Percentiles rank a stretch among this genome's conserved stretches.
phyloP scores from a whole-genome alignment of 306 rosid genomes.

The Dryas octopetala region DNA sequence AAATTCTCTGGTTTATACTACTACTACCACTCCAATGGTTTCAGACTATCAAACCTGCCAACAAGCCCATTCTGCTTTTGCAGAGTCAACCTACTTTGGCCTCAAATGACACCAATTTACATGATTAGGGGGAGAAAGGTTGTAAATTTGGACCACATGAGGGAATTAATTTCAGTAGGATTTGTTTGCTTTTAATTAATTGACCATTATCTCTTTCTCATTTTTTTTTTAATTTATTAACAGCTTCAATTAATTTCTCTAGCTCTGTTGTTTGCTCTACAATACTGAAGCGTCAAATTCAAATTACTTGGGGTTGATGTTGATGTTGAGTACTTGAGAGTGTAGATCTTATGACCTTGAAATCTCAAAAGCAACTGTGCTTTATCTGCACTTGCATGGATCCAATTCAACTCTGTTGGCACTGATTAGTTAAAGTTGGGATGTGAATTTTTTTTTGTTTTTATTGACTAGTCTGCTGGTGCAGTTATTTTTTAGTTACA shows the following conservation, averaged over 20 bases:
- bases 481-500: conserved; percentile 9
- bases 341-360: conserved; percentile 13
- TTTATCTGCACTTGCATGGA: conserved; percentile 21
- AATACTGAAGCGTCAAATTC: not conserved
- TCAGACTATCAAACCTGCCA: conserved; percentile 57
- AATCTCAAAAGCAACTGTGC: conserved; percentile 19
- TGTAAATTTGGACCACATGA: conserved; percentile 12
- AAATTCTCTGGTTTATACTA: conserved; percentile 42
- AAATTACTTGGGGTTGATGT: not conserved
- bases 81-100: conserved; percentile 50
- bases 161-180: not conserved
- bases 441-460: not conserved
- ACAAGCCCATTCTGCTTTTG: conserved; percentile 40
- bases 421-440: conserved; percentile 8
- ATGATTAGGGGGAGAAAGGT: conserved; percentile 38
- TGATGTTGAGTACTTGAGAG: not conserved
- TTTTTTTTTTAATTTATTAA: not conserved
- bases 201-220: not conserved
- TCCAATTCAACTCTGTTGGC: not conserved
- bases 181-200: not conserved
- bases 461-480: not conserved
- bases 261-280: no score
- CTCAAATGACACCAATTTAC: conserved; percentile 35
- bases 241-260: not conserved
- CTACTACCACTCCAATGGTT: conserved; percentile 39